phyloP scores from a whole-genome alignment of 192 early-diverging fungal genomes.

The Gigaspora rosea region DNA sequence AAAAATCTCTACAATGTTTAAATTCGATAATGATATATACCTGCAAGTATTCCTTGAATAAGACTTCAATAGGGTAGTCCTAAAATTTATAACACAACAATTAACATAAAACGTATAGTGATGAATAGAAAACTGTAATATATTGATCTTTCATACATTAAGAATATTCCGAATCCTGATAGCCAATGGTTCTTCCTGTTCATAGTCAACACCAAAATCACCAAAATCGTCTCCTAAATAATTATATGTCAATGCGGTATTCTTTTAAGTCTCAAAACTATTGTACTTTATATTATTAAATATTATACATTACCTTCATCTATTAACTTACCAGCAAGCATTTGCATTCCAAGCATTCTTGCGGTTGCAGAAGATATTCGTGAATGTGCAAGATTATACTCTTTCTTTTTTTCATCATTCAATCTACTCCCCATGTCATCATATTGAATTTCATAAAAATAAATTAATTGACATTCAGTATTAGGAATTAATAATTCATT shows the following conservation, averaged over 20 bases:
- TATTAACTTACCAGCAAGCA: background rate
- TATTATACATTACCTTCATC: background rate
- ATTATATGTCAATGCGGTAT: background rate
- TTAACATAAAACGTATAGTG: no score
- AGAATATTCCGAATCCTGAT: conserved; percentile 12
- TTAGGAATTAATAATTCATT: conserved; percentile 6
- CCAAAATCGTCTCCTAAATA: background rate
- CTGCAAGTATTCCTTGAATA: conserved; percentile 1
- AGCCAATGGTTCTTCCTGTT: conserved; percentile 11
- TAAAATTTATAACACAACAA: background rate
- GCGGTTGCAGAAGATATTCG: background rate
- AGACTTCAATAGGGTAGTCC: background rate
- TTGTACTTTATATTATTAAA: no score
- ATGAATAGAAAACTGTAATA: no score
- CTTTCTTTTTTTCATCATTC: background rate
- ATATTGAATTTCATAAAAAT: conserved; percentile 16
- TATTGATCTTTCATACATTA: background rate
- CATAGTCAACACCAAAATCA: background rate
- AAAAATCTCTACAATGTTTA: background rate
- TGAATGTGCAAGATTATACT: background rate
- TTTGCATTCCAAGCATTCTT: background rate
- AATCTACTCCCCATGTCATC: conserved; percentile 1
- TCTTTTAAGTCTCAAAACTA: no score
- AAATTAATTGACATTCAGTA: background rate
- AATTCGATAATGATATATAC: background rate